phyloP scores from a whole-genome alignment of 208 protist genomes.

The Acanthamoeba royreba region DNA sequence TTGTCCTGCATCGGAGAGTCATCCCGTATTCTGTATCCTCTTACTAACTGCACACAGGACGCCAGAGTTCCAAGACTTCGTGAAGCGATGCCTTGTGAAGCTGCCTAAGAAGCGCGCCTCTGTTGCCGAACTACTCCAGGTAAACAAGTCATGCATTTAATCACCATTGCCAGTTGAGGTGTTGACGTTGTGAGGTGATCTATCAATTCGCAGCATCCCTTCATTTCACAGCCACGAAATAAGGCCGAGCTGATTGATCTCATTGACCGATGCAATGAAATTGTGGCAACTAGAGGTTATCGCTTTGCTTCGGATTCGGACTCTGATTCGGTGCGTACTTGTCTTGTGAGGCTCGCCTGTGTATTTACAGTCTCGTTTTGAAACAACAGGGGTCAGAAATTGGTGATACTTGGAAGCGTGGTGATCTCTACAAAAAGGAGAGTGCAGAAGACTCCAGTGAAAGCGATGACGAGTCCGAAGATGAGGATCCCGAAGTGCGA shows the following conservation, averaged over 20 bases:
- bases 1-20: background rate
- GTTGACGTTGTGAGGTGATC: no score
- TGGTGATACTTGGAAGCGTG: constrained; percentile 1
- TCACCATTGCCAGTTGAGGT: background rate
- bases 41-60: background rate
- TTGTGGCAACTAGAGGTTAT: background rate
- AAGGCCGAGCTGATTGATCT: constrained; percentile 29
- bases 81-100: constrained; percentile 76
- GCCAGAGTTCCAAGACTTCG: constrained; percentile 70
- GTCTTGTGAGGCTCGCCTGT: background rate
- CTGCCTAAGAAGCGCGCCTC: constrained; percentile 69
- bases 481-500: background rate
- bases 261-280: constrained; percentile 6
- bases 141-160: background rate
- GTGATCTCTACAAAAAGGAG: background rate
- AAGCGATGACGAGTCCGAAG: background rate
- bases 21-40: background rate
- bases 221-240: background rate
- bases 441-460: background rate
- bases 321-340: background rate
- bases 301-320: background rate
- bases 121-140: constrained; percentile 70
- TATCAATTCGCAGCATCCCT: constrained; percentile 31
- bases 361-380: background rate
- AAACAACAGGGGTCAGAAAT: background rate